A percentile compares a stretch with the other conserved stretches of the same genome.
phyloP scores from a whole-genome alignment of 2,329 filamentous ascomycete genomes.

The Aspergillus felis region DNA sequence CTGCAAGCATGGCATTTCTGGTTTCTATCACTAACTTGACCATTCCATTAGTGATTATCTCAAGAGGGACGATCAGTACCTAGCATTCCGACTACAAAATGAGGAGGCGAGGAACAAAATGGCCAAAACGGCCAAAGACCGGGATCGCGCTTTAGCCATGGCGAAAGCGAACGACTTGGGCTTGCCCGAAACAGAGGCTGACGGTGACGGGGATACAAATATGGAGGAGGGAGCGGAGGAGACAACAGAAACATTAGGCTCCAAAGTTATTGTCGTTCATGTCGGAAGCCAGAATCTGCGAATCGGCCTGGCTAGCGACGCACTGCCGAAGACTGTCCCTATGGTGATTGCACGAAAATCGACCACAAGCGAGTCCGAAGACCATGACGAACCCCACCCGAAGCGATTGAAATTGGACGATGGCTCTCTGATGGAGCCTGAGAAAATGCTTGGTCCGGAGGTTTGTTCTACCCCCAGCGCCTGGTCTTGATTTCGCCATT shows the following conservation, averaged over 20 bases:
- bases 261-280: slow-evolving; percentile 92
- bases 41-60: slow-evolving; percentile 72
- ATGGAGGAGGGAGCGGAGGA: slow-evolving; percentile 54
- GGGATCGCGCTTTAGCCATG: slow-evolving; percentile 78
- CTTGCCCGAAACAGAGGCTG: slow-evolving; percentile 45
- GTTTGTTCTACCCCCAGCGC: slow-evolving; percentile 42
- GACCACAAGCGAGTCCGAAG: slow-evolving; percentile 74
- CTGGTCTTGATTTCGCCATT: not conserved
- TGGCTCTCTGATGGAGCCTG: slow-evolving; percentile 49
- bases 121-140: slow-evolving; percentile 80
- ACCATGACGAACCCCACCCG: slow-evolving; percentile 72
- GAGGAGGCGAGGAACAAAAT: slow-evolving; percentile 82
- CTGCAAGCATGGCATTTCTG: not conserved
- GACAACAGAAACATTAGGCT: slow-evolving; percentile 64
- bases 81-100: slow-evolving; percentile 80
- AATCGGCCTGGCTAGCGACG: slow-evolving; percentile 93
- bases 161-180: slow-evolving; percentile 64
- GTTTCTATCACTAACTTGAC: slow-evolving; percentile 7
- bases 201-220: slow-evolving; percentile 51
- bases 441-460: slow-evolving; percentile 86
- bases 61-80: slow-evolving; percentile 94
- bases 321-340: slow-evolving; percentile 86
- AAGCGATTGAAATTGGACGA: slow-evolving; percentile 60
- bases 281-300: slow-evolving; percentile 92
- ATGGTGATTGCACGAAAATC: slow-evolving; percentile 86